phyloP scores from a whole-genome alignment of 2,329 filamentous ascomycete genomes.

The Cercospora canescens region DNA sequence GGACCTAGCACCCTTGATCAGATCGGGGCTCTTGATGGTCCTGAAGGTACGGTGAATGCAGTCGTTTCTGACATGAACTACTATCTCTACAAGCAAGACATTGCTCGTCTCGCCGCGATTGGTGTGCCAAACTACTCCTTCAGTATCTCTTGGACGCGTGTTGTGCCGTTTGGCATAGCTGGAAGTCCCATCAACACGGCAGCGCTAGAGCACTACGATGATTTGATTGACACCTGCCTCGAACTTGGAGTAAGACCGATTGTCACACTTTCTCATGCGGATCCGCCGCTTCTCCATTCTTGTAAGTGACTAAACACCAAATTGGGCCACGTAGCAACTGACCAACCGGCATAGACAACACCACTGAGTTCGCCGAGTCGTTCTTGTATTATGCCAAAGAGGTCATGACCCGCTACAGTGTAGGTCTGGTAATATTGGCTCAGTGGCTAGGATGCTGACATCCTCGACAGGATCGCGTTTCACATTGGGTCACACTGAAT shows the following conservation, averaged over 20 bases:
- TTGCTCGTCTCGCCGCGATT: conserved; percentile 41
- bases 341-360: conserved; percentile 14
- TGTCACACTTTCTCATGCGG: conserved; percentile 48
- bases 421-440: conserved; percentile 31
- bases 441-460: neutral
- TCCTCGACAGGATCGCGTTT: neutral
- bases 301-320: conserved; percentile 21
- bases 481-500: conserved; percentile 45
- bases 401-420: conserved; percentile 40
- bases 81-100: conserved; percentile 25
- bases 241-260: conserved; percentile 46
- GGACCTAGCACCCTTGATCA: conserved; percentile 29
- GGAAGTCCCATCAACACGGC: conserved; percentile 49
- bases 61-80: conserved; percentile 19
- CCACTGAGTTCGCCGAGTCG: conserved; percentile 35
- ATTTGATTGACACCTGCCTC: conserved; percentile 47
- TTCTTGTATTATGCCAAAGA: conserved; percentile 44
- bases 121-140: conserved; percentile 42
- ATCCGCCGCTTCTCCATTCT: conserved; percentile 38
- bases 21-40: conserved; percentile 34
- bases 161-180: conserved; percentile 50
- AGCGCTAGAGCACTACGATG: conserved; percentile 51
- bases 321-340: neutral
- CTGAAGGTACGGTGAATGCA: conserved; percentile 32
- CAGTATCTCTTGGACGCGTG: conserved; percentile 51